phyloP scores from a whole-genome alignment of 2,329 filamentous ascomycete genomes.

The Zelopaecilomyces penicillatus region DNA sequence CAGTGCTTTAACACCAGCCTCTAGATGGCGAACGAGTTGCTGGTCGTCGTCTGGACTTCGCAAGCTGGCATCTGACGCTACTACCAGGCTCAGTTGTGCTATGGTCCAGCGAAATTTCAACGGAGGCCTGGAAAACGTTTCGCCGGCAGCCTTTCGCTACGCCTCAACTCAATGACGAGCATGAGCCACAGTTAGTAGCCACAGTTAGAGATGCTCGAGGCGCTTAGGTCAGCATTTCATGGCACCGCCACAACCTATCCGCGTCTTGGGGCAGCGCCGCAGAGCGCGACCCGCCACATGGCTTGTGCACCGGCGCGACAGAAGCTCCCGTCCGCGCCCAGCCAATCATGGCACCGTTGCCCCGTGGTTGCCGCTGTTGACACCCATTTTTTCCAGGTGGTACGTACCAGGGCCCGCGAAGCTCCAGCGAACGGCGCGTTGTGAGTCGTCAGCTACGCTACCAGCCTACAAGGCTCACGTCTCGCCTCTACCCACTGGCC shows the following conservation, averaged over 20 bases:
- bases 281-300: conserved; percentile 20
- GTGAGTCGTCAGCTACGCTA: conserved; percentile 10
- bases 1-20: too few relatives aligned
- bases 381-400: conserved; percentile 13
- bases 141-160: conserved; percentile 9
- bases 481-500: conserved; percentile 8
- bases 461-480: conserved; percentile 2
- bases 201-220: conserved; percentile 2
- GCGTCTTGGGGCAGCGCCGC: background rate
- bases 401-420: conserved; percentile 14
- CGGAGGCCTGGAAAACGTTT: conserved; percentile 18
- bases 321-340: conserved; percentile 8
- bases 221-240: conserved; percentile 6
- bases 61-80: background rate
- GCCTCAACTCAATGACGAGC: background rate
- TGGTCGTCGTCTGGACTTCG: too few relatives aligned
- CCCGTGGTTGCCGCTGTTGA: conserved; percentile 48
- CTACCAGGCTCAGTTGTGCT: background rate
- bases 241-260: background rate
- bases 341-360: conserved; percentile 47
- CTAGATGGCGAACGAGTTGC: too few relatives aligned
- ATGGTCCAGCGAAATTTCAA: conserved; percentile 16
- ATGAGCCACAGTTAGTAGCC: conserved; percentile 7
- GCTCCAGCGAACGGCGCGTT: conserved; percentile 14
- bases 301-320: conserved; percentile 13